Conservation (phyloP, 768 basidiomycete genomes). For the Cyclocybe aegerita region DNA sequence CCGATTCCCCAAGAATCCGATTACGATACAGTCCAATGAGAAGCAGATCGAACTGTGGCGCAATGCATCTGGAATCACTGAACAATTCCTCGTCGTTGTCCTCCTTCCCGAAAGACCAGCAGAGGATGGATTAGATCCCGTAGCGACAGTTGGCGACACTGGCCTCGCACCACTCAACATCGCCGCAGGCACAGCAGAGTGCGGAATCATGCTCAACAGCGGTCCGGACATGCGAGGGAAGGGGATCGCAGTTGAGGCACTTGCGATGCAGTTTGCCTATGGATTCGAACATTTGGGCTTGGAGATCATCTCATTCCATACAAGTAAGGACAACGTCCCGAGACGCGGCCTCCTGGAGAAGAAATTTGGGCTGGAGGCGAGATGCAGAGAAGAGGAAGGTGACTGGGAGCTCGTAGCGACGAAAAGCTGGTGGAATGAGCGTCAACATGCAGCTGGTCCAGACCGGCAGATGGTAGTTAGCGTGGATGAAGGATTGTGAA, state of each 20-base stretch:
- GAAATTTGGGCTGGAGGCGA: constrained; percentile 10
- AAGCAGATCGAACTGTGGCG: constrained; percentile 16
- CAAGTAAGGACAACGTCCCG: constrained; percentile 15
- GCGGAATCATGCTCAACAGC: constrained; percentile 22
- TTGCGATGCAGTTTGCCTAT: constrained; percentile 19
- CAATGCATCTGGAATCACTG: constrained; percentile 10
- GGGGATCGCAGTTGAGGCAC: constrained; percentile 17
- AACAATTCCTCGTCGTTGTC: constrained; percentile 14
- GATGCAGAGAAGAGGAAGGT: constrained; percentile 12
- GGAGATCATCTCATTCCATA: constrained; percentile 11
- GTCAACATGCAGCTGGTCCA: constrained; percentile 11
- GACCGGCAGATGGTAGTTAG: constrained; percentile 9
- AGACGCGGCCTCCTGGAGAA: constrained; percentile 16
- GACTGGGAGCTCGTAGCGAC: constrained; percentile 15
- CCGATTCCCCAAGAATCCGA: constrained; percentile 7
- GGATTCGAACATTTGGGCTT: constrained; percentile 18
- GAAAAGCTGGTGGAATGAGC: constrained; percentile 15
- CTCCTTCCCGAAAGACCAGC: constrained; percentile 6
- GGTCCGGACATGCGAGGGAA: constrained; percentile 15
- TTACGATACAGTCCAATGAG: constrained; percentile 16
- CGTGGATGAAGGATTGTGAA: not conserved
- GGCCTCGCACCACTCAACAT: constrained; percentile 12
- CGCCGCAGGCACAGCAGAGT: constrained; percentile 13
- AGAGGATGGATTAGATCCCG: not conserved
- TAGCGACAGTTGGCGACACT: constrained; percentile 16